Evolutionary conservation across 257 asterid species (phyloP).

Genomic region (Capsicum rhomboideum): DNA sequence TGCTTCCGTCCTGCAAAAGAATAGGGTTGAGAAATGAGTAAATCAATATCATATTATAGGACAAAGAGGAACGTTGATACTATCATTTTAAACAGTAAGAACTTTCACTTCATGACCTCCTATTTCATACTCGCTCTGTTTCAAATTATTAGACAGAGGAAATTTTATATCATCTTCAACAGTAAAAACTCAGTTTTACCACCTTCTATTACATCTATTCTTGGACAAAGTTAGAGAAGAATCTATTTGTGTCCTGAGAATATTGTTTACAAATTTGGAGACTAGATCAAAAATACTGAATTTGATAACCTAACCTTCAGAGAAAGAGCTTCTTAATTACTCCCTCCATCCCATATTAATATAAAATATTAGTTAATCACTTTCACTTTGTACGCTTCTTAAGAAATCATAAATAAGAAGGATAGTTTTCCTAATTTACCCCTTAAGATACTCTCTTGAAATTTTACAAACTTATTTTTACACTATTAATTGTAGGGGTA

Average conservation of each 20-base stretch:
- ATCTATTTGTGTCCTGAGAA: neutral
- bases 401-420: no score
- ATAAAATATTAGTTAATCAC: no score
- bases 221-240: neutral
- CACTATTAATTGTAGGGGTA: no score
- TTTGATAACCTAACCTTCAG: neutral
- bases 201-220: neutral
- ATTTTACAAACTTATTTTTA: no score
- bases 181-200: neutral
- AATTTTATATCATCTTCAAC: neutral
- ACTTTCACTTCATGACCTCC: neutral
- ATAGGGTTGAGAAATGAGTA: neutral
- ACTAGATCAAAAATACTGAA: neutral
- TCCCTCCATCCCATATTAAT: no score
- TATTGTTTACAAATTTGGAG: neutral
- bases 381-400: no score
- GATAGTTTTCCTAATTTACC: no score
- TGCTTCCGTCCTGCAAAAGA: conserved; percentile 53
- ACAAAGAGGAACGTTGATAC: neutral
- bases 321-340: neutral
- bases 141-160: neutral
- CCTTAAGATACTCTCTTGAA: no score
- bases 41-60: neutral
- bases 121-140: neutral
- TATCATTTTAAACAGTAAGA: neutral